Evolutionary conservation across 2,329 filamentous ascomycete genomes (phyloP).

Genomic region (Penicillium griseofulvum): DNA sequence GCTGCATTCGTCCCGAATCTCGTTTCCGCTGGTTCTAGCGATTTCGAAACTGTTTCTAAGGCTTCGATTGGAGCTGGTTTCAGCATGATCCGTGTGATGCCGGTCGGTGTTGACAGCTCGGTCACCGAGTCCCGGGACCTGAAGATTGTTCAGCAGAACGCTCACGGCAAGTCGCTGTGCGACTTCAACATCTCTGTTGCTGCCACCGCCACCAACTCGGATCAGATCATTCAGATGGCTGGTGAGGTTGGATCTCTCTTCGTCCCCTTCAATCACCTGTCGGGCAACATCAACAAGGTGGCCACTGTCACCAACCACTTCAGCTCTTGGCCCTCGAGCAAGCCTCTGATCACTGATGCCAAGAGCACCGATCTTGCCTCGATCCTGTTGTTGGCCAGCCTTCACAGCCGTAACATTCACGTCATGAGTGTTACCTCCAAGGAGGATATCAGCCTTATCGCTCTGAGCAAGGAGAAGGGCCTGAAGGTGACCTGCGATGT

Average conservation of each 20-base stretch:
- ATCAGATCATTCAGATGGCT: slow-evolving; percentile 70
- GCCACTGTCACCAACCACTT: slow-evolving; percentile 77
- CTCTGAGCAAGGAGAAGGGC: slow-evolving; percentile 77
- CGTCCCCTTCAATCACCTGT: slow-evolving; percentile 77
- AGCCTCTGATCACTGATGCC: slow-evolving; percentile 78
- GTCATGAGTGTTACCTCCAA: slow-evolving; percentile 78
- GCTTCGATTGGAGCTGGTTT: slow-evolving; percentile 73
- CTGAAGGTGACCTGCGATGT: slow-evolving; percentile 79
- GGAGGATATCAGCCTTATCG: slow-evolving; percentile 74
- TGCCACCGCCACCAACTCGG: slow-evolving; percentile 69
- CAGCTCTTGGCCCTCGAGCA: slow-evolving; percentile 71
- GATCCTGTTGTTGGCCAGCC: slow-evolving; percentile 71
- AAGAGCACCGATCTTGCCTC: slow-evolving; percentile 79
- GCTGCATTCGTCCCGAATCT: slow-evolving; percentile 77
- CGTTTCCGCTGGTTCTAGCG: slow-evolving; percentile 61
- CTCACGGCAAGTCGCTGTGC: slow-evolving; percentile 65
- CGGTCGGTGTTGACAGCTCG: slow-evolving; percentile 68
- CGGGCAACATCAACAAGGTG: slow-evolving; percentile 80
- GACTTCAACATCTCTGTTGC: slow-evolving; percentile 79
- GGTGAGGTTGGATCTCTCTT: slow-evolving; percentile 76
- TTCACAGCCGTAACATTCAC: slow-evolving; percentile 75
- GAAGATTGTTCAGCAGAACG: slow-evolving; percentile 69
- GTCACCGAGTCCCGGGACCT: slow-evolving; percentile 71
- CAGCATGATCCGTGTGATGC: slow-evolving; percentile 78
- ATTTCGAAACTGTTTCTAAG: slow-evolving; percentile 68